These are phyloP conservation scores for Elaeagnus macrophylla DNA, from an alignment of 306 rosid species.

Conservation along the genomic window DNA sequence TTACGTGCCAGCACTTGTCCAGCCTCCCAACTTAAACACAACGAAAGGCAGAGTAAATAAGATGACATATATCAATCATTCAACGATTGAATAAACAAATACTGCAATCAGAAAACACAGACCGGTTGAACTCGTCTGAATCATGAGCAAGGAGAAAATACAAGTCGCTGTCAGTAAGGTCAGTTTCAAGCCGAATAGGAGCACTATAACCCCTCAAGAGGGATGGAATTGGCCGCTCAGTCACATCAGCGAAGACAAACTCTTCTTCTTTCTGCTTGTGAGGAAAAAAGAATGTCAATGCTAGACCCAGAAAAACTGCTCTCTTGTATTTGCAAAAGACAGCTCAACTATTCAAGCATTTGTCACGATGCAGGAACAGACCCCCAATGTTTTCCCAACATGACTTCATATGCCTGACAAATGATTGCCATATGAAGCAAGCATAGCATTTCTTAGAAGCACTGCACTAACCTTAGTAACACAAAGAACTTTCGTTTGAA, in stretches of 20 bases:
- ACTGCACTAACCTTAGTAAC: conserved; percentile 62
- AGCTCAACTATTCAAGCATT: background rate
- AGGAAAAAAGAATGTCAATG: conserved; percentile 7
- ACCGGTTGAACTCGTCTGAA: conserved; percentile 94
- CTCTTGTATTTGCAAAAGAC: background rate
- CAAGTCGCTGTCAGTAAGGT: conserved; percentile 63
- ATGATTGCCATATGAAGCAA: conserved; percentile 5
- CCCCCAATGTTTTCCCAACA: background rate
- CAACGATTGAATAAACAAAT: conserved; percentile 6
- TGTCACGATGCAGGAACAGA: background rate
- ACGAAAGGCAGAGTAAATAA: conserved; percentile 19
- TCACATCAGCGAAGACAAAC: conserved; percentile 62
- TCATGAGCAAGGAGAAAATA: conserved; percentile 90
- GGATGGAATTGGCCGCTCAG: conserved; percentile 89
- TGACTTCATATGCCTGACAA: background rate
- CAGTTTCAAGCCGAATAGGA: conserved; percentile 86
- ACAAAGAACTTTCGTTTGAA: conserved; percentile 66
- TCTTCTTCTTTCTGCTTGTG: conserved; percentile 77
- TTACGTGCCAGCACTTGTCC: conserved; percentile 87
- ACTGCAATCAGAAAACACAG: conserved; percentile 28
- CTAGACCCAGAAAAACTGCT: background rate
- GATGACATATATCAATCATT: conserved; percentile 3
- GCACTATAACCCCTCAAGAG: conserved; percentile 85
- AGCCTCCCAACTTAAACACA: conserved; percentile 85
- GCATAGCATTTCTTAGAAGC: conserved; percentile 2